Base-by-base conservation (phyloP, 1,139 yeast species). In the Saccharomyces uvarum region DNA sequence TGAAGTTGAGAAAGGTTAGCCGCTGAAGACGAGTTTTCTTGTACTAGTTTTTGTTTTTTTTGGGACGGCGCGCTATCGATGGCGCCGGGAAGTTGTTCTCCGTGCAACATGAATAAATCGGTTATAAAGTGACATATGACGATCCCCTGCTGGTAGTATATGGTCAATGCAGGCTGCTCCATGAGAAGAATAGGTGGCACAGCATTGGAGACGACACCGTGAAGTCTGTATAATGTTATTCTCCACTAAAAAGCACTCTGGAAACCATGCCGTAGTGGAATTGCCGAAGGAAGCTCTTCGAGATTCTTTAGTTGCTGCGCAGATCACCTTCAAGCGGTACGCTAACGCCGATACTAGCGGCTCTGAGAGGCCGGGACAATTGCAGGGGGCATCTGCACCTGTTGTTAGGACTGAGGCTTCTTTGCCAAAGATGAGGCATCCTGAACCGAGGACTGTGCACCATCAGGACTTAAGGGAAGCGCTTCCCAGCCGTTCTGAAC, bases 241-340 rank as follows among this genome's bases (percentile, higher is more conserved):
- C 29, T 46, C 41, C 13, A 57, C 51, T 47, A 56, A 53, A 41
- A 58, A 55, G 26, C 51, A 51, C 33, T 28, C 27, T 11, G 44
- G 24, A 38, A 38, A 38, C 51, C 56, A 42, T n/a, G 29, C 38
- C 4, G 53, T 51, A 14, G 51, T 51, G 8, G 52, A 49, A 5
- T 28, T 55, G 28, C 54, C 55, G 28, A 56, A 56, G 33, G 53
- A 53, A 29, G 61, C 57, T 3, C 33, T 51, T 3, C 55, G 54
- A 24, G 62, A 59, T 29, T 63, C 67, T 13, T 47, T 63, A 31
- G 56, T 53, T 44, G 67, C 66, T 11, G 67, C 66, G 5, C 65
- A 63, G 54, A 61, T 62, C 2, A 63, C 59, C 4, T 63, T 63
- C 56, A 62, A 61, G 57, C 57, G 59, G 48, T 63, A 63, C 49